Base-by-base conservation (phyloP, 2,329 filamentous ascomycete genomes). In the Trichoderma polysporum region DNA sequence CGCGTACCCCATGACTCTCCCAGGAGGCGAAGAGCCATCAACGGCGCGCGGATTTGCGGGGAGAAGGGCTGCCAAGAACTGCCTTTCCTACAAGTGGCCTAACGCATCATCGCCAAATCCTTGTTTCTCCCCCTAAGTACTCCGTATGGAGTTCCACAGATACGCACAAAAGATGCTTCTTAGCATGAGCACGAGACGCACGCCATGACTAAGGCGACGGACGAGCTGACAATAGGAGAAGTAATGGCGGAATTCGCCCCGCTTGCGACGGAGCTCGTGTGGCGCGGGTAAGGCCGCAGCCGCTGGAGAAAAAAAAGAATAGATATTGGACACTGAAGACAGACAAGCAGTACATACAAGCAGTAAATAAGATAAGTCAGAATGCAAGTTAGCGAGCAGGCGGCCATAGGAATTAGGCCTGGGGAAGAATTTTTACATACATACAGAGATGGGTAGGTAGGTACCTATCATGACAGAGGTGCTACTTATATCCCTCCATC, bases 1-100 rank as follows among this genome's bases (percentile, higher is more conserved):
- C 54, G 54, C 54, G 54, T 58, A 29, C 17, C 54, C 37, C 54
- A 58, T 58, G 54, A 17, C 17, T 8, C 54, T 29, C 27, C 17
- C 9, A 29, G 54, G 35, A 29, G 35, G 29, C 25, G 9, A 22
- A 15, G 25, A 37, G 54, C 54, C 54, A n/a, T 13, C 35, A 45
- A 22, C n/a, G 19, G 25, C 35, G 29, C 56, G 29, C 19, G 22
- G 25, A 33, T 59, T 31, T 47, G 37, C 37, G 56, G 37, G 56
- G 56, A 58, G 56, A 29, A 58, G 37, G 56, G 37, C 56, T 59
- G 27, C 56, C 56, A 59, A 59, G 56, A 47, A 27, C 10, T n/a
- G 54, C 25, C 35, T 15, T 58, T 41, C 6, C 54, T 45, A 5
- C 12, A 57, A 41, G 15, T 10, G 54, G 54, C 19, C 17, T 57